phyloP scores from a whole-genome alignment of 2,329 filamentous ascomycete genomes.

The Aspergillus intermedius region DNA sequence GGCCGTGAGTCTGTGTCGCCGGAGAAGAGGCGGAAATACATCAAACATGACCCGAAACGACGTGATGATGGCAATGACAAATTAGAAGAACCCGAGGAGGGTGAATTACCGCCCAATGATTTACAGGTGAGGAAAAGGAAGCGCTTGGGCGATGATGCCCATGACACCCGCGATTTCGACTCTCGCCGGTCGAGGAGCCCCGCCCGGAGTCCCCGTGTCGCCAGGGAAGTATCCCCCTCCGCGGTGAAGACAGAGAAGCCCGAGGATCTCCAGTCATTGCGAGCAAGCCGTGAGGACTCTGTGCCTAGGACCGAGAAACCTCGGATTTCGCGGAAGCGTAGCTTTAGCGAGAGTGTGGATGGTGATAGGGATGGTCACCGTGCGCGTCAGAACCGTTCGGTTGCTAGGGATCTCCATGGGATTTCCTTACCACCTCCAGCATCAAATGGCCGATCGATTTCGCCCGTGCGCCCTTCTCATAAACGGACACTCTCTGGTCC shows the following conservation, averaged over 20 bases:
- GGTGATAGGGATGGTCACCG: conserved; percentile 24
- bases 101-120: conserved; percentile 17
- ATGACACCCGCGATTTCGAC: conserved; percentile 15
- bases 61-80: conserved; percentile 20
- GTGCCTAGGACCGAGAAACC: conserved; percentile 12
- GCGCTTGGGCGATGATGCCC: conserved; percentile 20
- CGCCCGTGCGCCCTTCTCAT: conserved; percentile 30
- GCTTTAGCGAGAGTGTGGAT: conserved; percentile 31
- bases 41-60: conserved; percentile 32
- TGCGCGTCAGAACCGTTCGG: conserved; percentile 14
- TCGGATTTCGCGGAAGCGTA: conserved; percentile 28
- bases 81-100: conserved; percentile 13
- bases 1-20: conserved; percentile 40
- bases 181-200: conserved; percentile 16
- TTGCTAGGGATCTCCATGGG: conserved; percentile 19
- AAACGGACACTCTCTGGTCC: conserved; percentile 32
- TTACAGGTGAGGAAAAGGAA: conserved; percentile 25
- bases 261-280: conserved; percentile 24
- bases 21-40: conserved; percentile 40
- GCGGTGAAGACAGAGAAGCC: conserved; percentile 32
- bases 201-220: not conserved
- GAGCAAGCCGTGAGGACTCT: conserved; percentile 17
- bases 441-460: conserved; percentile 30
- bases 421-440: conserved; percentile 21
- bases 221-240: conserved; percentile 19